These are phyloP conservation scores for Fomitopsis pulvina DNA, from an alignment of 768 basidiomycete species.

Conservation along the genomic window DNA sequence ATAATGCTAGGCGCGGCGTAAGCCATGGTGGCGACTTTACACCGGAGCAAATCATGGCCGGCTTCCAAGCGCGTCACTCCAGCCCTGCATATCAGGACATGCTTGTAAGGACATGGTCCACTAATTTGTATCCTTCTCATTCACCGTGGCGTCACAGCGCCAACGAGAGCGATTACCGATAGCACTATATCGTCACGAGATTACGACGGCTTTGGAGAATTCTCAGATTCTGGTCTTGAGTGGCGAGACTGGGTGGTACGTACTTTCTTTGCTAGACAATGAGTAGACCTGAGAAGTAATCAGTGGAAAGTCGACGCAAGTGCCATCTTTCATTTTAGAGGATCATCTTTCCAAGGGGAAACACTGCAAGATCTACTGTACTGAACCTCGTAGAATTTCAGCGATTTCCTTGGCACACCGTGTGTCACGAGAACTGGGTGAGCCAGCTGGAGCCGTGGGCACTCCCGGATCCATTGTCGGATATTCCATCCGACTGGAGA, in stretches of 20 bases:
- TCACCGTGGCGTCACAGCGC: constrained; percentile 30
- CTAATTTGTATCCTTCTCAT: not conserved
- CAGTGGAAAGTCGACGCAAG: constrained; percentile 96
- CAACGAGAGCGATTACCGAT: constrained; percentile 83
- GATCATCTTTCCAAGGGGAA: constrained; percentile 75
- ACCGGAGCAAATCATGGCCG: constrained; percentile 47
- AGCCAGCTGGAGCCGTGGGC: constrained; percentile 71
- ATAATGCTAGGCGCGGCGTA: constrained; percentile 4
- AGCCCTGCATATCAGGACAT: constrained; percentile 77
- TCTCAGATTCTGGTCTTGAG: constrained; percentile 87
- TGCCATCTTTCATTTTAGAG: constrained; percentile 91
- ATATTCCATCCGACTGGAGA: constrained; percentile 92
- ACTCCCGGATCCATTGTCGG: constrained; percentile 78
- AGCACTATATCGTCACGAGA: constrained; percentile 69
- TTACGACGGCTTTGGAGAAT: constrained; percentile 59
- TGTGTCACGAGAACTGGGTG: constrained; percentile 90
- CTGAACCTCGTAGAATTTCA: constrained; percentile 92
- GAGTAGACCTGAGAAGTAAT: constrained; percentile 11
- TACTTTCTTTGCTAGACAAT: not conserved
- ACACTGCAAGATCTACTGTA: constrained; percentile 88
- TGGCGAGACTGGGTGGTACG: constrained; percentile 71
- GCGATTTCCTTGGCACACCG: constrained; percentile 94
- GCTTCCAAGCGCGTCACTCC: constrained; percentile 55
- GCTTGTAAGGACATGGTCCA: constrained; percentile 44
- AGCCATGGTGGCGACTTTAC: constrained; percentile 13